Conservation (phyloP, 768 basidiomycete genomes). For the Podaxis sp. region DNA sequence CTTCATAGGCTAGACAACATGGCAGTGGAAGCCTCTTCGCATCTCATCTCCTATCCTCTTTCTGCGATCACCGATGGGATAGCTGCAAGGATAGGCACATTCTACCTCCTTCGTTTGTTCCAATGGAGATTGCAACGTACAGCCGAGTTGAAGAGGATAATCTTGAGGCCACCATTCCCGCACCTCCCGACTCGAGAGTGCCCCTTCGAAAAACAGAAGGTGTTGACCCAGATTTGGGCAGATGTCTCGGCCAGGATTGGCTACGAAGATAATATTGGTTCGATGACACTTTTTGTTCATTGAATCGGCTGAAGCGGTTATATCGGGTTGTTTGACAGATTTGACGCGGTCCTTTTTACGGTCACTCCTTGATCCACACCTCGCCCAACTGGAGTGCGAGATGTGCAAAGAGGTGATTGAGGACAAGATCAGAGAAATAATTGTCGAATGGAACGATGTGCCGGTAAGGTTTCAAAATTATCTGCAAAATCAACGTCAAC, state of each 20-base stretch:
- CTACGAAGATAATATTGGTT: background rate
- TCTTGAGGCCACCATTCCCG: constrained; percentile 7
- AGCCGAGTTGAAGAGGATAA: constrained; percentile 9
- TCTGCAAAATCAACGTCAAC: background rate
- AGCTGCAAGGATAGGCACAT: constrained; percentile 15
- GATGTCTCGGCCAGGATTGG: background rate
- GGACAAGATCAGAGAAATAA: constrained; percentile 9
- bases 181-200: constrained; percentile 15
- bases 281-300: background rate
- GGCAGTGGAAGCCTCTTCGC: constrained; percentile 12
- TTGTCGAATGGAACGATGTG: background rate
- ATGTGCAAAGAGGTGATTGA: constrained; percentile 15
- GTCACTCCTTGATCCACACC: background rate
- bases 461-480: background rate
- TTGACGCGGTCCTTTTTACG: background rate
- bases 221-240: constrained; percentile 11
- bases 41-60: constrained; percentile 14
- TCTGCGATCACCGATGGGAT: constrained; percentile 13
- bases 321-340: background rate
- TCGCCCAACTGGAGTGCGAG: background rate
- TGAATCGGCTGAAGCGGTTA: background rate
- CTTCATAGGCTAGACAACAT: constrained; percentile 15
- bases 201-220: constrained; percentile 6
- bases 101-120: constrained; percentile 15
- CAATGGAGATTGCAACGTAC: constrained; percentile 10